Conservation (phyloP, 2,329 filamentous ascomycete species). For the Blastomyces emzantsi region DNA sequence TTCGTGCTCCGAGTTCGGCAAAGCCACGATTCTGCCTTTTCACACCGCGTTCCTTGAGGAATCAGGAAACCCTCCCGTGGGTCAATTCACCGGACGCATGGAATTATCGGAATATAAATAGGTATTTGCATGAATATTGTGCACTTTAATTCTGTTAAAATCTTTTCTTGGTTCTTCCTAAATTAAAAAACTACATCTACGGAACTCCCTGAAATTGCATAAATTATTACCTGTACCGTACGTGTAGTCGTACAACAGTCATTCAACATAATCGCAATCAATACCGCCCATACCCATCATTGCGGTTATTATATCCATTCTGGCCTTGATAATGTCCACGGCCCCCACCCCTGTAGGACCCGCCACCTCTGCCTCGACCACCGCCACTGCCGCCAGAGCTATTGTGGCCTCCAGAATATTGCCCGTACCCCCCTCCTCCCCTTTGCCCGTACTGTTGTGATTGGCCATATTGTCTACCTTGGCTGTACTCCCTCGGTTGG, state of each 20-base stretch:
- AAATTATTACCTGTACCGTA: background rate
- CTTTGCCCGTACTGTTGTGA: conserved; percentile 18
- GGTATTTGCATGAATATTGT: background rate
- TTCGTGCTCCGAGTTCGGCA: background rate
- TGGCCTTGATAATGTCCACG: conserved; percentile 24
- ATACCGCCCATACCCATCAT: conserved; percentile 35
- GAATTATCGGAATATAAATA: background rate
- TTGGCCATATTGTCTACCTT: conserved; percentile 16
- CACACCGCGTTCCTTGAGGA: background rate
- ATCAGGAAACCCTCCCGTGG: too few species aligned
- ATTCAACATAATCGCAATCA: conserved; percentile 13
- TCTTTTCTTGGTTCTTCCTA: background rate
- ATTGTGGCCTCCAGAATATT: conserved; percentile 16
- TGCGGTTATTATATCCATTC: conserved; percentile 21
- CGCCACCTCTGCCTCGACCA: conserved; percentile 15
- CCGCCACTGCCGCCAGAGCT: conserved; percentile 18
- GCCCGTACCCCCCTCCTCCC: conserved; percentile 16
- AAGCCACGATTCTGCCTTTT: background rate
- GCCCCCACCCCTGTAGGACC: conserved; percentile 18
- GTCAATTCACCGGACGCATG: too few species aligned
- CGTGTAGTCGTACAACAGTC: background rate
- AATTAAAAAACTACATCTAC: background rate
- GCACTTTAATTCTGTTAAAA: background rate
- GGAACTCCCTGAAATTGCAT: background rate
- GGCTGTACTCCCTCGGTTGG: conserved; percentile 12